These are phyloP conservation scores for Tulasnella sp. DNA, from an alignment of 768 basidiomycete species.

Conservation along the genomic window DNA sequence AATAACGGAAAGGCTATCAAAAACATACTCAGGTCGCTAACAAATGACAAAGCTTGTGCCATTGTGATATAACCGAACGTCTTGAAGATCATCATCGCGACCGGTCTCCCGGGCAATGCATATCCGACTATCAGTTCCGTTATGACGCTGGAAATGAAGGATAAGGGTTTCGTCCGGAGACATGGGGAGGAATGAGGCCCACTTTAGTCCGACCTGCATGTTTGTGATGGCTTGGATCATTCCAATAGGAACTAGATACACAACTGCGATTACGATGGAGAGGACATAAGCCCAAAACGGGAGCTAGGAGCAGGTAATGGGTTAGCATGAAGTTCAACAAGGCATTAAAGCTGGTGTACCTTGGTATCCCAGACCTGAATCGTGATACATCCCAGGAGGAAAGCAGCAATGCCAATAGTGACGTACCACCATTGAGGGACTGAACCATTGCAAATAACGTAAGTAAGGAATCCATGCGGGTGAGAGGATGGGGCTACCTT, in stretches of 20 bases:
- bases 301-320: conserved; percentile 21
- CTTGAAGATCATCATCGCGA: conserved; percentile 37
- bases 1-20: neutral
- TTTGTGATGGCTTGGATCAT: conserved; percentile 37
- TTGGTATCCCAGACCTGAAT: conserved; percentile 34
- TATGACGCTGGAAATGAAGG: conserved; percentile 30
- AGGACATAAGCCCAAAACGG: conserved; percentile 35
- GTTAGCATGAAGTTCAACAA: neutral
- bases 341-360: neutral
- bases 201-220: conserved; percentile 32
- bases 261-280: conserved; percentile 29
- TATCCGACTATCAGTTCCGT: conserved; percentile 35
- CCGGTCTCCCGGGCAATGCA: conserved; percentile 33
- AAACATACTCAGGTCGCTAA: conserved; percentile 31
- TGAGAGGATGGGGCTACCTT: conserved; percentile 13
- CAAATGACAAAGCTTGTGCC: conserved; percentile 34
- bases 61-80: conserved; percentile 30
- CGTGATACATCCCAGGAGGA: conserved; percentile 32
- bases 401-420: conserved; percentile 29
- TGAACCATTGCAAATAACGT: neutral
- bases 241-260: conserved; percentile 33
- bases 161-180: conserved; percentile 21
- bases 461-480: neutral
- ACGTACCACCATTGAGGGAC: conserved; percentile 36
- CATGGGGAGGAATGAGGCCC: neutral